Conservation (phyloP, 441 rosid genomes). For the Gossypium gossypioides region DNA sequence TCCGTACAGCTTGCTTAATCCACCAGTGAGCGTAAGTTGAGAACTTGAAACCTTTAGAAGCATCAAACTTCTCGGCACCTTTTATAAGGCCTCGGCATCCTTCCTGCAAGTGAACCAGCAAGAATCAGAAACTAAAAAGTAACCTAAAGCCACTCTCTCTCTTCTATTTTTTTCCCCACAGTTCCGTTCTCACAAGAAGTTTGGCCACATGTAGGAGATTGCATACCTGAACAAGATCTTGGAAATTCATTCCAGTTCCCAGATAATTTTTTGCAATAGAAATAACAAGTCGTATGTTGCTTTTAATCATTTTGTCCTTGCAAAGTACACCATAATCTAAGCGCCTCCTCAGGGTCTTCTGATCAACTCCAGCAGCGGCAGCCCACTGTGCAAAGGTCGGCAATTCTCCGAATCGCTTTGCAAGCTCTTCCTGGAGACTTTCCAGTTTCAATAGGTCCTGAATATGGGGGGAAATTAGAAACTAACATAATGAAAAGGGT, state of each 20-base stretch:
- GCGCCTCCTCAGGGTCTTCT: slow-evolving; percentile 56
- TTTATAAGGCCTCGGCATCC: slow-evolving; percentile 86
- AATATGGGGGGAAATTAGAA: slow-evolving; percentile 8
- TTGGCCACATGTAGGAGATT: slow-evolving; percentile 6
- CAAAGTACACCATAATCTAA: slow-evolving; percentile 53
- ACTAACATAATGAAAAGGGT: background rate
- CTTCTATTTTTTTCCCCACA: background rate
- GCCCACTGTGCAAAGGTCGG: slow-evolving; percentile 89
- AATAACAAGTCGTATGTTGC: slow-evolving; percentile 86
- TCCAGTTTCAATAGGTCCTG: slow-evolving; percentile 84
- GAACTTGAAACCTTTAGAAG: slow-evolving; percentile 84
- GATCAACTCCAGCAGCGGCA: slow-evolving; percentile 75
- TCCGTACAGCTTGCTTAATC: slow-evolving; percentile 85
- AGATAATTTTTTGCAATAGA: slow-evolving; percentile 88
- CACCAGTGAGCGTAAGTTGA: slow-evolving; percentile 98
- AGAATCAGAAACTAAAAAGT: slow-evolving; percentile 12
- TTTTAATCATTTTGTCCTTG: slow-evolving; percentile 88
- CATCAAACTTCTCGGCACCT: slow-evolving; percentile 88
- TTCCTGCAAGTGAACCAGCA: slow-evolving; percentile 39
- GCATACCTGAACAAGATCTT: slow-evolving; percentile 89
- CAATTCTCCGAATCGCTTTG: slow-evolving; percentile 49
- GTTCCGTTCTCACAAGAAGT: background rate
- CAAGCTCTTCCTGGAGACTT: slow-evolving; percentile 62
- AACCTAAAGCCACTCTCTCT: background rate
- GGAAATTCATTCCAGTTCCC: slow-evolving; percentile 77